Evolutionary conservation across 768 basidiomycete species (phyloP).

Genomic region (Hysterangium stoloniferum): DNA sequence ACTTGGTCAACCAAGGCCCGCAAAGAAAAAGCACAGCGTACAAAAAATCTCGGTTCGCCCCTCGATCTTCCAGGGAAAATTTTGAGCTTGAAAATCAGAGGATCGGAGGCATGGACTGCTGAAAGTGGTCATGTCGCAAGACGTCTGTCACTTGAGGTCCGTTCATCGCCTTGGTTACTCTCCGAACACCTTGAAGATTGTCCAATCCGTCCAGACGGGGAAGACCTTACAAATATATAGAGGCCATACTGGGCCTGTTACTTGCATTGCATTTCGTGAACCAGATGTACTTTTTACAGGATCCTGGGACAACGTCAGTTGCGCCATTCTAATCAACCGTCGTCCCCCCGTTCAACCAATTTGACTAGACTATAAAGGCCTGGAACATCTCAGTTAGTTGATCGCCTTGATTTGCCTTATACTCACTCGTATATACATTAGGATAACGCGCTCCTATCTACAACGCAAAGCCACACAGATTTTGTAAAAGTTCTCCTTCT

Average conservation of each 20-base stretch:
- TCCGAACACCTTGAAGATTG: constrained; percentile 9
- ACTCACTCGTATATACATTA: constrained; percentile 24
- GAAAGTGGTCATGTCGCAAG: constrained; percentile 74
- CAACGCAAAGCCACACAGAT: constrained; percentile 75
- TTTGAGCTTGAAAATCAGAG: constrained; percentile 58
- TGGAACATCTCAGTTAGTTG: constrained; percentile 71
- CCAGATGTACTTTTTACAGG: constrained; percentile 66
- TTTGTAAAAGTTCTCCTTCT: constrained; percentile 84
- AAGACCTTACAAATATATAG: constrained; percentile 67
- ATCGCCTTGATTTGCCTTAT: no score
- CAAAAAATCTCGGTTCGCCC: constrained; percentile 68
- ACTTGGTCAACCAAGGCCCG: constrained; percentile 43
- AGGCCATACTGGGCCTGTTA: constrained; percentile 88
- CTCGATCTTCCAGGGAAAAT: constrained; percentile 72
- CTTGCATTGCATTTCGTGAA: constrained; percentile 65
- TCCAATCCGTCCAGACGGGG: constrained; percentile 61
- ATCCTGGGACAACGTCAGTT: constrained; percentile 81
- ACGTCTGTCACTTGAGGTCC: constrained; percentile 71
- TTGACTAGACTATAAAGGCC: constrained; percentile 66
- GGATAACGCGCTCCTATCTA: constrained; percentile 64
- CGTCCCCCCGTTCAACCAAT: not conserved
- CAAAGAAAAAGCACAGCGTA: constrained; percentile 60
- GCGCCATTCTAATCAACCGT: not conserved
- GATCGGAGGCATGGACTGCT: constrained; percentile 73
- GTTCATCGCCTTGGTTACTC: not conserved